Evolutionary conservation across 2,329 filamentous ascomycete species (phyloP).

Genomic region (Ophiocordyceps robertsii): DNA sequence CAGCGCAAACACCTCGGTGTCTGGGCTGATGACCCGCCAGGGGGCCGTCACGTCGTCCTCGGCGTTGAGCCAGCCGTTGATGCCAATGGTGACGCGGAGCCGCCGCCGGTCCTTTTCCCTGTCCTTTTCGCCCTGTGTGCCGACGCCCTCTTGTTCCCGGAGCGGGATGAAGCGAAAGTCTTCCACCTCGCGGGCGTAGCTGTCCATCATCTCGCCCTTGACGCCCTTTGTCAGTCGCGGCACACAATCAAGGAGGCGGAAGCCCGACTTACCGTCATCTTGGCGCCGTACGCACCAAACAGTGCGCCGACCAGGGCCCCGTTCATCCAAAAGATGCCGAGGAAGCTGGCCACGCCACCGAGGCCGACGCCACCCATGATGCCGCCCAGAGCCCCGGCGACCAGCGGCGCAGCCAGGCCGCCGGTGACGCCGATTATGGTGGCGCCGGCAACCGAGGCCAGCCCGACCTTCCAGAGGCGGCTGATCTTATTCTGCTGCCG

Average conservation of each 20-base stretch:
- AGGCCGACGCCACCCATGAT: conserved; percentile 77
- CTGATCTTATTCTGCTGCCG: conserved; percentile 55
- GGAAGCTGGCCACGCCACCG: conserved; percentile 72
- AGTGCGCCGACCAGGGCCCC: conserved; percentile 73
- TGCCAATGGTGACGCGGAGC: conserved; percentile 69
- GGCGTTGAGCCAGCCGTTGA: conserved; percentile 73
- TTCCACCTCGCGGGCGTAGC: conserved; percentile 75
- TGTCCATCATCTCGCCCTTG: conserved; percentile 69
- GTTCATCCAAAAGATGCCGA: conserved; percentile 78
- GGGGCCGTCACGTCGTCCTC: conserved; percentile 65
- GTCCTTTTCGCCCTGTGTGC: conserved; percentile 5
- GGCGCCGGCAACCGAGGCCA: conserved; percentile 79
- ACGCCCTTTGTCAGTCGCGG: conserved; percentile 4
- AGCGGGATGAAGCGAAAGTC: conserved; percentile 72
- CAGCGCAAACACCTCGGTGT: conserved; percentile 71
- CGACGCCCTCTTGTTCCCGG: conserved; percentile 24
- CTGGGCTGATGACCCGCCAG: conserved; percentile 60
- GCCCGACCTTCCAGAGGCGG: conserved; percentile 79
- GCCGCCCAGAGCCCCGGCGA: conserved; percentile 73
- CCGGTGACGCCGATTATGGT: conserved; percentile 85
- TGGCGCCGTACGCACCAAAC: conserved; percentile 80
- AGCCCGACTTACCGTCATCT: conserved; percentile 38
- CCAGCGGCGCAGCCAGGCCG: conserved; percentile 75
- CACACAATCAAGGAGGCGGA: neutral
- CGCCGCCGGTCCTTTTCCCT: conserved; percentile 26